phyloP scores from a whole-genome alignment of 2,329 filamentous ascomycete species.

The Dothidotthia symphoricarpi region DNA sequence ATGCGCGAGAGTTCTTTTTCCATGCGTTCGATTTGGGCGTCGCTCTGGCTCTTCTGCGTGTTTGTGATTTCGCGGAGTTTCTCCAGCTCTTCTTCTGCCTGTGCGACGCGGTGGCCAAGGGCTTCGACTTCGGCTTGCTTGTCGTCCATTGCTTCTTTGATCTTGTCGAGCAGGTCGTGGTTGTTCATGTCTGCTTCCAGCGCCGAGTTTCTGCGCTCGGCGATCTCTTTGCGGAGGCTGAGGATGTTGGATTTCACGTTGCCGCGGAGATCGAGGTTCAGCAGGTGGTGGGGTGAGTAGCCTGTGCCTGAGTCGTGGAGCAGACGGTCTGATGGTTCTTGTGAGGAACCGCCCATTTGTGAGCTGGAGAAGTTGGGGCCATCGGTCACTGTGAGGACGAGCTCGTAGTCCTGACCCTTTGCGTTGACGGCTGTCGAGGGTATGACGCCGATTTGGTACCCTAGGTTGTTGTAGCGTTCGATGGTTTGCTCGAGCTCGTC shows the following conservation, averaged over 20 bases:
- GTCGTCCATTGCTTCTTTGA: constrained; percentile 96
- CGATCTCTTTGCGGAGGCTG: constrained; percentile 80
- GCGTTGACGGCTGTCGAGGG: constrained; percentile 82
- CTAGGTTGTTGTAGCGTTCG: constrained; percentile 88
- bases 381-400: constrained; percentile 77
- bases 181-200: constrained; percentile 93
- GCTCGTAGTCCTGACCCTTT: constrained; percentile 79
- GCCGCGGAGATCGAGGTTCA: constrained; percentile 85
- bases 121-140: constrained; percentile 91
- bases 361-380: constrained; percentile 67
- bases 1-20: constrained; percentile 97
- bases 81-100: constrained; percentile 90
- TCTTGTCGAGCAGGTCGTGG: constrained; percentile 87
- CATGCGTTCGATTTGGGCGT: constrained; percentile 97
- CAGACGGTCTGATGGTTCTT: constrained; percentile 65
- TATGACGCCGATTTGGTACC: constrained; percentile 90
- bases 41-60: constrained; percentile 82
- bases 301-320: constrained; percentile 79
- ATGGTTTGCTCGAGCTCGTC: constrained; percentile 90
- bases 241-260: constrained; percentile 77
- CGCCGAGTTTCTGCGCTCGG: constrained; percentile 77
- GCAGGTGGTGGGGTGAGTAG: constrained; percentile 83
- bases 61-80: constrained; percentile 84
- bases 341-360: constrained; percentile 48
- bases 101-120: constrained; percentile 80